These are phyloP conservation scores for Cicer judaicum DNA, from an alignment of 306 rosid species.

Conservation along the genomic window DNA sequence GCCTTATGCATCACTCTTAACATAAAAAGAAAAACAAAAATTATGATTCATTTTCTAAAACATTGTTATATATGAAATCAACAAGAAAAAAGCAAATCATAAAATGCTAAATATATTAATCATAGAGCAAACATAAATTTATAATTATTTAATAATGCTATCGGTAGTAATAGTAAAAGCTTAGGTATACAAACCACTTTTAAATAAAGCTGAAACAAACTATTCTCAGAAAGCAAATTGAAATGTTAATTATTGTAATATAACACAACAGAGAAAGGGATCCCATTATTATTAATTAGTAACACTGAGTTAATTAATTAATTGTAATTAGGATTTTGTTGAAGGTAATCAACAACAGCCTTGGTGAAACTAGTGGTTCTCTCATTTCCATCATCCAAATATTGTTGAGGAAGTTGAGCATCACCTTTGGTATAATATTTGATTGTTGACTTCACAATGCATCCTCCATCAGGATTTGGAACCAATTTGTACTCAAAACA, in stretches of 20 bases:
- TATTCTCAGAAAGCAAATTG: neutral
- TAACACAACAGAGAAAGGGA: neutral
- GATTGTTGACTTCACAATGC: slow-evolving; percentile 47
- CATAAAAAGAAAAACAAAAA: no score
- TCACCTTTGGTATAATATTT: slow-evolving; percentile 52
- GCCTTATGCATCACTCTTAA: no score
- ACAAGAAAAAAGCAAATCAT: no score
- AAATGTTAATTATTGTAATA: neutral
- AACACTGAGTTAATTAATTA: slow-evolving; percentile 6
- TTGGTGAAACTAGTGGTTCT: slow-evolving; percentile 49
- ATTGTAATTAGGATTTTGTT: slow-evolving; percentile 53
- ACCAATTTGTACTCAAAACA: slow-evolving; percentile 45
- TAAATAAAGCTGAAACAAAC: neutral
- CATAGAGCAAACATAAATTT: no score
- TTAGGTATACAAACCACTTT: neutral
- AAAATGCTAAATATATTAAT: no score
- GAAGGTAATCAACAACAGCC: slow-evolving; percentile 55
- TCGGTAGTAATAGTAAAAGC: no score
- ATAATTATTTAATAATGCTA: no score
- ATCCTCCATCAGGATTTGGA: slow-evolving; percentile 48
- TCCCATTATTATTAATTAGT: no score
- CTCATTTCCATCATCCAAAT: slow-evolving; percentile 51
- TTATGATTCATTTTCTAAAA: no score
- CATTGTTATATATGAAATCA: no score
- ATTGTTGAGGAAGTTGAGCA: slow-evolving; percentile 39